Base-by-base conservation (phyloP, 495 filamentous ascomycete species). In the Hyaloscypha variabilis region DNA sequence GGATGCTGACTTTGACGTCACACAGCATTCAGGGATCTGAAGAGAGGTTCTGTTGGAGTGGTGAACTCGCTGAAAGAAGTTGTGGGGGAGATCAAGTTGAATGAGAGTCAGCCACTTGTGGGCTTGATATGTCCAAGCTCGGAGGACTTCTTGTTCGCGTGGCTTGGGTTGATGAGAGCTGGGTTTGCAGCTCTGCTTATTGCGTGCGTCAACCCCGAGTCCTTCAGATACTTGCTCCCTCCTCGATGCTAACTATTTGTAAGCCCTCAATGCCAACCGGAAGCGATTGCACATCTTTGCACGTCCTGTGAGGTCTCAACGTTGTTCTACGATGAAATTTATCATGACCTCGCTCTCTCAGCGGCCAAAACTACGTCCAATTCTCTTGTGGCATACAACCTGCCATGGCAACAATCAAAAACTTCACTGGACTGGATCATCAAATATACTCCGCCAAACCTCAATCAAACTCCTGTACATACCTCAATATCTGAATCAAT, bases 121-220 rank as follows among this genome's bases (percentile, higher is more conserved):
- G 85, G 79, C 0, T 67, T 88, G 17, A 69, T 88, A 0, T 79
- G 78, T 51, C 65, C 76, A 2, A 88, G 82, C 58, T 81, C 79
- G 0, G 39, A 74, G 11, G 76, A 82, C 28, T 82, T 87, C 49
- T 68, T 87, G 0, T 76, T 84, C 51, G 71, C 72, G 1, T 87
- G 84, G 82, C 75, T 88, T 3, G 83, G 75, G 2, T 70, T 87
- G 58, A 79, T 84, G 58, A 68, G 77, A 42, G 67, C 80, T 31
- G 84, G 84, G 19, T 76, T 74, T 67, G 68, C 74, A 1, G 79
- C 85, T 14, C 67, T 88, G 21, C 71, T 87, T 14, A 77, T 88
- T 56, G 84, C 84, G 74, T 82, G 72, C 58, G 70, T 82, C 28
- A 81, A 80, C 28, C 11, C 17, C 66, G 86, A 29, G 70, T 87